These are phyloP conservation scores for Massarina eburnea DNA, from an alignment of 2,329 filamentous ascomycete genomes.

Conservation along the genomic window DNA sequence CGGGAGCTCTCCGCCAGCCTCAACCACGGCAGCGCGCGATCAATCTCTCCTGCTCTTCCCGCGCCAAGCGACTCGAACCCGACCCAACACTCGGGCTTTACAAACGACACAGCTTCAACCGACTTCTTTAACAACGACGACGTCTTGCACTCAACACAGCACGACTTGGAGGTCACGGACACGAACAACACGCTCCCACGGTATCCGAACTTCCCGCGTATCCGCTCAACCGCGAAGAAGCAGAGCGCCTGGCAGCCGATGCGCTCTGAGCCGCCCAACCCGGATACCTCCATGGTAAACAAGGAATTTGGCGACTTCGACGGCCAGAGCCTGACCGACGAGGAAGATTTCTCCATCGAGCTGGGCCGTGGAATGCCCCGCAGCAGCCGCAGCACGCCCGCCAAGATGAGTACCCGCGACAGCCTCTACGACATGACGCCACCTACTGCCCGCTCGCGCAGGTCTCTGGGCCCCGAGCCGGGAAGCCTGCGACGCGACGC, in stretches of 20 bases:
- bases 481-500: slow-evolving; percentile 48
- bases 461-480: slow-evolving; percentile 34
- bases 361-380: slow-evolving; percentile 55
- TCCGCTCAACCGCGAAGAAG: slow-evolving; percentile 43
- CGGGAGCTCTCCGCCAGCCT: slow-evolving; percentile 40
- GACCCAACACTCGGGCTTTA: slow-evolving; percentile 34
- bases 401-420: slow-evolving; percentile 53
- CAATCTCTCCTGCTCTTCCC: slow-evolving; percentile 31
- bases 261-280: slow-evolving; percentile 35
- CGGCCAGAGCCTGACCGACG: slow-evolving; percentile 44
- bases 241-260: slow-evolving; percentile 40
- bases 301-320: slow-evolving; percentile 45
- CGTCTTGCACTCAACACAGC: slow-evolving; percentile 42
- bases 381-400: slow-evolving; percentile 39
- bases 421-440: slow-evolving; percentile 52
- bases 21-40: slow-evolving; percentile 33
- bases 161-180: slow-evolving; percentile 36
- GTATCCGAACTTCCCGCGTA: slow-evolving; percentile 30
- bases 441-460: slow-evolving; percentile 41
- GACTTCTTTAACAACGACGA: slow-evolving; percentile 40
- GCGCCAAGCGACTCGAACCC: slow-evolving; percentile 41
- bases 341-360: slow-evolving; percentile 58
- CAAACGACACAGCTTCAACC: slow-evolving; percentile 15
- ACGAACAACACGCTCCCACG: slow-evolving; percentile 29
- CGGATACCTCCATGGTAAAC: slow-evolving; percentile 43